Percentiles rank a stretch among this genome's conserved stretches.
Evolutionary conservation across 2,329 filamentous ascomycete genomes (phyloP).

Genomic region (Hirsutella rhossiliensis): DNA sequence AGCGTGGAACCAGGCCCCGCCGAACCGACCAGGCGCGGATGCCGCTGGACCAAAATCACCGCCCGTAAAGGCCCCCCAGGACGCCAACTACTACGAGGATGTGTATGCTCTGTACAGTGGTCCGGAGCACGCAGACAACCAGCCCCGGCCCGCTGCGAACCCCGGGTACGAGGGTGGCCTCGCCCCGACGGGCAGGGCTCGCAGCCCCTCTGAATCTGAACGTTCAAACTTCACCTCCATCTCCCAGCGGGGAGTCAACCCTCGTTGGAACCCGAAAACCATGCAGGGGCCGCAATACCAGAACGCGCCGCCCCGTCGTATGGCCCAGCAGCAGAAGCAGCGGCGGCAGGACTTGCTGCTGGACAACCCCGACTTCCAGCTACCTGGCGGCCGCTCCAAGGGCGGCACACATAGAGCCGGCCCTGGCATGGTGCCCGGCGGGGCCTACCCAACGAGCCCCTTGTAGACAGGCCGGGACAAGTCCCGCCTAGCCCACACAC

Average conservation of each 20-base stretch:
- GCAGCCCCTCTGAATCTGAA: constrained; percentile 69
- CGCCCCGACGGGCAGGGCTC: constrained; percentile 34
- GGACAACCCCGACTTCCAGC: constrained; percentile 76
- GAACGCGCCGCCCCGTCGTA: constrained; percentile 27
- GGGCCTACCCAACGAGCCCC: constrained; percentile 33
- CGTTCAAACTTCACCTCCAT: constrained; percentile 82
- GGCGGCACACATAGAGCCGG: constrained; percentile 12
- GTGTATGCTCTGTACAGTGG: constrained; percentile 75
- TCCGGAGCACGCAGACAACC: constrained; percentile 15
- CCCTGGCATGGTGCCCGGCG: constrained; percentile 37
- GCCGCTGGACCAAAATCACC: constrained; percentile 6
- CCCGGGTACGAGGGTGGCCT: constrained; percentile 51
- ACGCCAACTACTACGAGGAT: constrained; percentile 73
- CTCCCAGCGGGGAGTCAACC: constrained; percentile 78
- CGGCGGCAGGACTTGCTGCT: constrained; percentile 62
- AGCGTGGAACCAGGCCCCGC: constrained; percentile 37
- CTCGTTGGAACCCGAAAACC: constrained; percentile 61
- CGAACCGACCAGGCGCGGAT: constrained; percentile 7
- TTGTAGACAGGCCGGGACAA: neutral
- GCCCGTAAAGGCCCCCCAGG: constrained; percentile 16
- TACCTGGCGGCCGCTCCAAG: constrained; percentile 37
- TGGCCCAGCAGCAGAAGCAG: constrained; percentile 41
- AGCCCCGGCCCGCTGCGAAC: constrained; percentile 18
- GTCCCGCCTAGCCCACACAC: constrained; percentile 8
- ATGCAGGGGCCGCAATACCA: constrained; percentile 16